Evolutionary conservation across 2,329 filamentous ascomycete species (phyloP).

Genomic region (Colletotrichum tabaci): DNA sequence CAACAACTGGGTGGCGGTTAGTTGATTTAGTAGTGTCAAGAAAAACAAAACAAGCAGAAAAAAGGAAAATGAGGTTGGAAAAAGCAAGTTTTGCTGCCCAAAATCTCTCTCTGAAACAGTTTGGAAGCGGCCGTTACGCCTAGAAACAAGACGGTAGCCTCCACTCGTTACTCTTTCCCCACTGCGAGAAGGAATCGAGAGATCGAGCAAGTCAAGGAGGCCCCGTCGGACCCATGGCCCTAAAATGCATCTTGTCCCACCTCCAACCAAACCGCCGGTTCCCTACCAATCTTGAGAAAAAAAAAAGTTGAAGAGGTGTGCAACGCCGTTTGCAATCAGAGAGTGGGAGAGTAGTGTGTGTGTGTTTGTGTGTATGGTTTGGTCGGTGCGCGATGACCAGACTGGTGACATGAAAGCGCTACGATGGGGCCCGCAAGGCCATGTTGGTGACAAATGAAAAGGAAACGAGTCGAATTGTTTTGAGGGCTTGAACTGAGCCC

Average conservation of each 20-base stretch:
- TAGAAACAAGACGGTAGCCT: conserved; percentile 33
- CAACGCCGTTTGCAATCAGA: conserved; percentile 39
- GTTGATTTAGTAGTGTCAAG: conserved; percentile 31
- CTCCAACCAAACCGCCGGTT: conserved; percentile 34
- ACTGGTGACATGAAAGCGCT: conserved; percentile 33
- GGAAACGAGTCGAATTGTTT: conserved; percentile 27
- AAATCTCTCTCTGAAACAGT: conserved; percentile 26
- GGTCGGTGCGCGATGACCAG: conserved; percentile 23
- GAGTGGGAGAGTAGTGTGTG: conserved; percentile 22
- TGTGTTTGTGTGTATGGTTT: conserved; percentile 14
- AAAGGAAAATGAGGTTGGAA: conserved; percentile 22
- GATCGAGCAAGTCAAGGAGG: conserved; percentile 16
- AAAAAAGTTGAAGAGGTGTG: conserved; percentile 34
- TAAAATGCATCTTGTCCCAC: conserved; percentile 42
- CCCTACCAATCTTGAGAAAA: conserved; percentile 43
- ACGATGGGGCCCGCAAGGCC: conserved; percentile 28
- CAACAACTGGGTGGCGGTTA: conserved; percentile 33
- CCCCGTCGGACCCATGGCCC: conserved; percentile 35
- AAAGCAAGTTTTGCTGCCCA: conserved; percentile 38
- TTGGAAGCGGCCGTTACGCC: conserved; percentile 40
- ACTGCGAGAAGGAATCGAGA: background rate
- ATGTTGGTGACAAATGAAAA: conserved; percentile 36
- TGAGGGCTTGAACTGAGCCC: conserved; percentile 20
- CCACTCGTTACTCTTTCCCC: background rate
- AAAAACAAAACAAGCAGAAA: conserved; percentile 8